phyloP scores from a whole-genome alignment of 768 basidiomycete genomes.

The Boletus huronensis region DNA sequence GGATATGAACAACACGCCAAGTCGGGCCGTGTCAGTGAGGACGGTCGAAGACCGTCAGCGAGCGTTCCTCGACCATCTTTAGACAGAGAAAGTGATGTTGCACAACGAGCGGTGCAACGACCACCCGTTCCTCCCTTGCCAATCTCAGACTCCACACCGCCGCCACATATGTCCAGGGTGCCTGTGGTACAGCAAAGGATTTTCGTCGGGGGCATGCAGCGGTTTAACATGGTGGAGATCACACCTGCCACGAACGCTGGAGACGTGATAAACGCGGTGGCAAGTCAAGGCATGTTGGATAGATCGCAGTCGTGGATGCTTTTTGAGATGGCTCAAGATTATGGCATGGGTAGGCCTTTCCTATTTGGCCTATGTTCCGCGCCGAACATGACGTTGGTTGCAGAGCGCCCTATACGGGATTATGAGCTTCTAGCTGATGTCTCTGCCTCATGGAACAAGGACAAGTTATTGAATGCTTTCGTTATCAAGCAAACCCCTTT shows the following conservation, averaged over 20 bases:
- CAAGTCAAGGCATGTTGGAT: slow-evolving; percentile 62
- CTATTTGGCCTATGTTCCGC: not conserved
- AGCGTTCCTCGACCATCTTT: slow-evolving; percentile 19
- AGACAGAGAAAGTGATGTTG: slow-evolving; percentile 23
- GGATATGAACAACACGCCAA: slow-evolving; percentile 19
- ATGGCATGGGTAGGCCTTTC: slow-evolving; percentile 76
- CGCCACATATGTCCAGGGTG: slow-evolving; percentile 26
- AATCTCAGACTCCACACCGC: slow-evolving; percentile 32
- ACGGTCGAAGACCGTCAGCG: slow-evolving; percentile 21
- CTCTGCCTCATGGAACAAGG: slow-evolving; percentile 83
- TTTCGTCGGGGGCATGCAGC: slow-evolving; percentile 74
- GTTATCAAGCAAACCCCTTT: slow-evolving; percentile 73
- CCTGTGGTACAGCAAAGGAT: slow-evolving; percentile 60
- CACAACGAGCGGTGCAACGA: slow-evolving; percentile 27
- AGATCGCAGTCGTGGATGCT: slow-evolving; percentile 81
- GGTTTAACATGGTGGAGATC: slow-evolving; percentile 73
- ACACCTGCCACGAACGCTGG: slow-evolving; percentile 62
- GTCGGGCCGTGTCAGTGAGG: slow-evolving; percentile 26
- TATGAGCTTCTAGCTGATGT: slow-evolving; percentile 83
- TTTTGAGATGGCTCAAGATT: slow-evolving; percentile 85
- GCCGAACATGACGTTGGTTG: slow-evolving; percentile 12
- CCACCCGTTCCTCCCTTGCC: slow-evolving; percentile 41
- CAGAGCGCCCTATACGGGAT: slow-evolving; percentile 86
- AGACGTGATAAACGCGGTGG: slow-evolving; percentile 66
- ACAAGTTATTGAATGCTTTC: slow-evolving; percentile 76